These are phyloP conservation scores for Verbena officinalis DNA, from an alignment of 257 asterid species.

Conservation along the genomic window DNA sequence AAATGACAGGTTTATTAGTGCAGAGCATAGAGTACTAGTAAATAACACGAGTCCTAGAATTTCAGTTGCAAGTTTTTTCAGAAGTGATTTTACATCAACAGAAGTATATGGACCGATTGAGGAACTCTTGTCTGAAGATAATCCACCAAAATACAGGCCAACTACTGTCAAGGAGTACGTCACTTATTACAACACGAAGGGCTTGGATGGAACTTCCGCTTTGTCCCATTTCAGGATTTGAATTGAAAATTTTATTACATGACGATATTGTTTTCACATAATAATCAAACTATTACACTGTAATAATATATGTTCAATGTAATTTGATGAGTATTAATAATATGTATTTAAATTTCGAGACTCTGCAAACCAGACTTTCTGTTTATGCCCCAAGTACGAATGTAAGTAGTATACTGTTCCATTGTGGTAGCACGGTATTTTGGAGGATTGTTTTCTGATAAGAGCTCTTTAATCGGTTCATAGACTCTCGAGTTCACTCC, in stretches of 20 bases:
- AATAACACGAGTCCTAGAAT: constrained; percentile 45
- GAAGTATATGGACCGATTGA: constrained; percentile 50
- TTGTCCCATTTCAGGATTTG: constrained; percentile 41
- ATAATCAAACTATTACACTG: too few species aligned
- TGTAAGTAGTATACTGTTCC: too few species aligned
- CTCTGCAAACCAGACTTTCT: too few species aligned
- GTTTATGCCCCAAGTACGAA: too few species aligned
- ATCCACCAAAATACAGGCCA: constrained; percentile 48
- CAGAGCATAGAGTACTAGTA: constrained; percentile 56
- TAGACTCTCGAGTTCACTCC: constrained; percentile 17
- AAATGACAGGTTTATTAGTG: constrained; percentile 56
- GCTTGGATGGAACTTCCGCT: constrained; percentile 55
- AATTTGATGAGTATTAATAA: too few species aligned
- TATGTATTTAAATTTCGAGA: too few species aligned
- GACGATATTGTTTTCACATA: not conserved
- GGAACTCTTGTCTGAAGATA: constrained; percentile 51
- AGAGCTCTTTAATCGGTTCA: constrained; percentile 28
- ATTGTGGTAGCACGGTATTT: too few species aligned
- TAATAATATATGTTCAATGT: too few species aligned
- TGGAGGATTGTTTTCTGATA: not conserved
- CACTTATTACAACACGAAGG: constrained; percentile 36
- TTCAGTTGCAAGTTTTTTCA: constrained; percentile 62
- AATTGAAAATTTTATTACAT: not conserved
- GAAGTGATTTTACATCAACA: constrained; percentile 28
- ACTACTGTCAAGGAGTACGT: constrained; percentile 44